Evolutionary conservation across 768 basidiomycete species (phyloP).

Genomic region (Favolaschia claudopus): DNA sequence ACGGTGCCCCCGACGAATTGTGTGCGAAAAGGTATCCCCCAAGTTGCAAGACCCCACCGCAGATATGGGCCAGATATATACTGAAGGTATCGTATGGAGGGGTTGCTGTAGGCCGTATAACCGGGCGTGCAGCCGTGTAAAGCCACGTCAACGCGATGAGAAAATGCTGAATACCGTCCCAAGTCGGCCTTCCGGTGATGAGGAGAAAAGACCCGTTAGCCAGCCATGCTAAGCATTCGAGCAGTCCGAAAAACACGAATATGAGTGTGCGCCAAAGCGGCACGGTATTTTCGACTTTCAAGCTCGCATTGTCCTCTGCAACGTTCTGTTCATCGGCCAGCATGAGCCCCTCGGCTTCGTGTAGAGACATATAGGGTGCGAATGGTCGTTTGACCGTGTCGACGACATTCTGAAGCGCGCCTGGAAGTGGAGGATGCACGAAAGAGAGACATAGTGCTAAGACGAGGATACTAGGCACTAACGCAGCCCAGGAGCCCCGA

Average conservation of each 20-base stretch:
- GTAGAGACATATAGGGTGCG: slow-evolving; percentile 53
- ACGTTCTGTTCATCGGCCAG: slow-evolving; percentile 30
- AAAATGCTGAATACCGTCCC: slow-evolving; percentile 49
- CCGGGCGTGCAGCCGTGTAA: slow-evolving; percentile 65
- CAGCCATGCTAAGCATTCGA: slow-evolving; percentile 66
- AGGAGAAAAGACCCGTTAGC: slow-evolving; percentile 63
- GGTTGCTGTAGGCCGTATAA: slow-evolving; percentile 61
- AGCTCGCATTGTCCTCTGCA: slow-evolving; percentile 13
- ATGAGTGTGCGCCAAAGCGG: slow-evolving; percentile 69
- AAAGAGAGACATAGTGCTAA: slow-evolving; percentile 45
- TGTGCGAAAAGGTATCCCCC: slow-evolving; percentile 64
- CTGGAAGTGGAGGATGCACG: slow-evolving; percentile 41
- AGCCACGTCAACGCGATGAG: slow-evolving; percentile 68
- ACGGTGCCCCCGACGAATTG: slow-evolving; percentile 40
- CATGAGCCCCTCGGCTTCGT: slow-evolving; percentile 61
- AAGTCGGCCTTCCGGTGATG: slow-evolving; percentile 43
- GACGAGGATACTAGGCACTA: slow-evolving; percentile 57
- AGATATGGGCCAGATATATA: slow-evolving; percentile 60
- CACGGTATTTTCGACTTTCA: slow-evolving; percentile 34
- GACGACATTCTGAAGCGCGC: slow-evolving; percentile 31
- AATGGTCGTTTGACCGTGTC: slow-evolving; percentile 43
- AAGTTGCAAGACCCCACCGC: slow-evolving; percentile 54
- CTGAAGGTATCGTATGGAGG: slow-evolving; percentile 69
- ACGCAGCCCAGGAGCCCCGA: slow-evolving; percentile 58
- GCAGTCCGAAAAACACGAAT: slow-evolving; percentile 62